These are phyloP conservation scores for Botrytis byssoidea DNA, from an alignment of 2,329 filamentous ascomycete genomes.

Conservation along the genomic window DNA sequence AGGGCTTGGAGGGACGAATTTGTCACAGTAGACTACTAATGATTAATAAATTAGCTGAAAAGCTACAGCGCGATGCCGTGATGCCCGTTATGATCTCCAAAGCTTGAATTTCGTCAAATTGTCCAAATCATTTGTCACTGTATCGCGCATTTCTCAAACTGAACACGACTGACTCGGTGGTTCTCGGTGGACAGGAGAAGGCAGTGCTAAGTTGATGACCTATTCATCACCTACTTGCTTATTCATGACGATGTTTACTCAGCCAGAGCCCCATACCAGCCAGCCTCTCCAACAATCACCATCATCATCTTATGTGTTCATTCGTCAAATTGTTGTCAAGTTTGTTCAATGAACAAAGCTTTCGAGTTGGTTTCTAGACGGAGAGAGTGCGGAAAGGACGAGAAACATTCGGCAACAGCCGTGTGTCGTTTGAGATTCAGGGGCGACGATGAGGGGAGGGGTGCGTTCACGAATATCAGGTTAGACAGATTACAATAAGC, in stretches of 20 bases:
- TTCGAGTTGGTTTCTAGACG: background rate
- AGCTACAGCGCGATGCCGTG: background rate
- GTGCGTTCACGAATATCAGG: background rate
- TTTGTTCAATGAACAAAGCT: background rate
- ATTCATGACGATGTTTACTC: slow-evolving; percentile 15
- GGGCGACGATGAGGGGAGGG: background rate
- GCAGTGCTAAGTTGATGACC: slow-evolving; percentile 14
- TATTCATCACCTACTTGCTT: background rate
- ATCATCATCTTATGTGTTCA: background rate
- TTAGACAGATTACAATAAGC: background rate
- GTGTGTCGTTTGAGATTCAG: background rate
- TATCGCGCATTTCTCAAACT: background rate
- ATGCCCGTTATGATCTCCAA: background rate
- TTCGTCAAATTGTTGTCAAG: background rate
- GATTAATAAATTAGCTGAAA: background rate
- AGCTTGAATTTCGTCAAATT: background rate
- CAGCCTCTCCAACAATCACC: background rate
- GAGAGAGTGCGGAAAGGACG: background rate
- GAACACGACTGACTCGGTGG: background rate
- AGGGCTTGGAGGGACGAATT: background rate
- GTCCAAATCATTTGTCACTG: background rate
- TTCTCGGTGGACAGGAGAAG: background rate
- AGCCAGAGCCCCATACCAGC: background rate
- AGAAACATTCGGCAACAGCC: background rate
- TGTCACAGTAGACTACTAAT: background rate